Percentiles rank a stretch among this genome's conserved stretches.
These are phyloP conservation scores for Suhomyces yuchorum DNA, from an alignment of 1,139 yeast species.

Conservation along the genomic window DNA sequence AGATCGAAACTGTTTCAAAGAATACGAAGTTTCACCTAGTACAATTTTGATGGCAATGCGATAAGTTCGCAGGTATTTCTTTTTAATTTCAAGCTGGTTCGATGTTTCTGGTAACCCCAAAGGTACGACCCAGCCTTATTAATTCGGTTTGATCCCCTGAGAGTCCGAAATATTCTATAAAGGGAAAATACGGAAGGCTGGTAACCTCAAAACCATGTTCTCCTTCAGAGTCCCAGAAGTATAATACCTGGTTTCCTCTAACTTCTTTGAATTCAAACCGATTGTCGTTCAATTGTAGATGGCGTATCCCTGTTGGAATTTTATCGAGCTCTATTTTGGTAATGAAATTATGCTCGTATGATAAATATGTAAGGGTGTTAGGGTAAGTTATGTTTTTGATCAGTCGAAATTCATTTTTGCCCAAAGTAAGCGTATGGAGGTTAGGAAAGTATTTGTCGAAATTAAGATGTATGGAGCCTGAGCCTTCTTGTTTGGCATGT, in stretches of 20 bases:
- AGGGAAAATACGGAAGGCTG: conserved; percentile 17
- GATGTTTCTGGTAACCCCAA: not conserved
- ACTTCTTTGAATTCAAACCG: conserved; percentile 7
- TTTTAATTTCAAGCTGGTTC: not conserved
- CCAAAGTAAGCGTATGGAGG: conserved; percentile 11
- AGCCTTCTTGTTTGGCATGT: no score
- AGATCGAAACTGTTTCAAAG: not conserved
- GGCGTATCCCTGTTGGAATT: conserved; percentile 15
- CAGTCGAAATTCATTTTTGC: conserved; percentile 10
- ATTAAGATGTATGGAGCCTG: conserved; percentile 1
- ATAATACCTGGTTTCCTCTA: conserved; percentile 4
- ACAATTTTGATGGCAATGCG: no score
- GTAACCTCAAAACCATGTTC: conserved; percentile 1
- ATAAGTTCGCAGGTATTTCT: not conserved
- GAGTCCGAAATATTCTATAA: conserved; percentile 15
- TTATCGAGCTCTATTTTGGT: conserved; percentile 10
- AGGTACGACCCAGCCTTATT: conserved; percentile 16
- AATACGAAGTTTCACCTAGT: not conserved
- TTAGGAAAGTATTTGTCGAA: conserved; percentile 4
- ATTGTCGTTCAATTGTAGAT: conserved; percentile 14
- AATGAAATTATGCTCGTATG: conserved; percentile 13
- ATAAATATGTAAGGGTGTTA: conserved; percentile 3
- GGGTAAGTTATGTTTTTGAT: conserved; percentile 13
- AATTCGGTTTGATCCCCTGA: conserved; percentile 17
- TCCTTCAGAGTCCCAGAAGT: conserved; percentile 6